These are phyloP conservation scores for Pisolithus orientalis DNA, from an alignment of 768 basidiomycete species.

Conservation along the genomic window DNA sequence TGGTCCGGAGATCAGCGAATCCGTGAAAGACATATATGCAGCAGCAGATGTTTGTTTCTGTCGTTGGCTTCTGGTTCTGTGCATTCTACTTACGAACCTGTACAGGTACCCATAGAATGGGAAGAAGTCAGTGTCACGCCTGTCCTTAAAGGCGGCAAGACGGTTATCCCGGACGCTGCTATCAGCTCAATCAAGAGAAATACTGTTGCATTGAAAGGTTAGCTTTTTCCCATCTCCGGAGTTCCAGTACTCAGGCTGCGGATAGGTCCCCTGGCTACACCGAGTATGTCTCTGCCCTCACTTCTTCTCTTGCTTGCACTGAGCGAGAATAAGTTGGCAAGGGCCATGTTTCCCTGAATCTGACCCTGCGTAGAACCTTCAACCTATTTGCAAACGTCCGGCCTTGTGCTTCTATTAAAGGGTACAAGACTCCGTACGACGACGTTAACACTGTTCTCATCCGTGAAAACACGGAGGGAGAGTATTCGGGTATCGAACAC, in stretches of 20 bases:
- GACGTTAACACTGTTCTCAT: constrained; percentile 97
- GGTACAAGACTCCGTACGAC: constrained; percentile 97
- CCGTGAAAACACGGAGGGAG: constrained; percentile 99
- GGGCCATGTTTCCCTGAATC: constrained; percentile 96
- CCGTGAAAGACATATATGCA: constrained; percentile 88
- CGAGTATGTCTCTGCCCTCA: constrained; percentile 55
- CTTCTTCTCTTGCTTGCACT: constrained; percentile 6
- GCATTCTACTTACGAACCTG: constrained; percentile 7
- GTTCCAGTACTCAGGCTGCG: constrained; percentile 7
- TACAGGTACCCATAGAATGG: constrained; percentile 95
- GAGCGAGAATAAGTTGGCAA: constrained; percentile 72
- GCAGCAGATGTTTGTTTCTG: constrained; percentile 63
- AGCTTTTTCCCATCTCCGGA: constrained; percentile 2
- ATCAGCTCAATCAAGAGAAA: constrained; percentile 92
- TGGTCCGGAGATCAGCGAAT: constrained; percentile 96
- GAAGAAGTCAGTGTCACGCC: constrained; percentile 98
- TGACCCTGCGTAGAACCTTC: constrained; percentile 95
- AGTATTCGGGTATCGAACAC: constrained; percentile 99
- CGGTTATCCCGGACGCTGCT: constrained; percentile 89
- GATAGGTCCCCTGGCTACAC: constrained; percentile 90
- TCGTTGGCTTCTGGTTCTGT: constrained; percentile 4
- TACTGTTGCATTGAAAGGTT: constrained; percentile 96
- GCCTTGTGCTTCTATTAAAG: constrained; percentile 91
- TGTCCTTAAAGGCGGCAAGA: constrained; percentile 90
- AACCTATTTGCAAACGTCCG: constrained; percentile 98